Evolutionary conservation across 495 filamentous ascomycete genomes (phyloP).

Genomic region (Tuber aestivum): DNA sequence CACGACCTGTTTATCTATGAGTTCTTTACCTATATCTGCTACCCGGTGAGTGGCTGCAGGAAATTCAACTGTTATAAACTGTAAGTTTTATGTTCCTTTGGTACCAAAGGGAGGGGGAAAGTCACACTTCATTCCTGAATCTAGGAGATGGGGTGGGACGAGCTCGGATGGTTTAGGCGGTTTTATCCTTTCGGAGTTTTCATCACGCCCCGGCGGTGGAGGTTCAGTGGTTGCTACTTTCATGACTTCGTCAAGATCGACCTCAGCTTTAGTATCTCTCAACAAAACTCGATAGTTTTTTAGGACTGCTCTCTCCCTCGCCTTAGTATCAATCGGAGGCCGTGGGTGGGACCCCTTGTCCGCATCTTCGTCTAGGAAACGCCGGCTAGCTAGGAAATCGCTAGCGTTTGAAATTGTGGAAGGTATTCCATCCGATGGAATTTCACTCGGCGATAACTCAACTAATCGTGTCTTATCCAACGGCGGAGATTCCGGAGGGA

Average conservation of each 20-base stretch:
- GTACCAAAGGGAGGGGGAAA: conserved; percentile 12
- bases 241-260: neutral
- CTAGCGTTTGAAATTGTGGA: neutral
- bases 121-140: conserved; percentile 27
- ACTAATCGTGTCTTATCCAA: neutral
- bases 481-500: neutral
- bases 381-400: neutral
- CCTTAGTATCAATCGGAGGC: neutral
- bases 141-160: conserved; percentile 19
- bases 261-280: neutral
- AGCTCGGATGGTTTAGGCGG: conserved; percentile 13
- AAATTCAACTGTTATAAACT: conserved; percentile 49
- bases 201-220: neutral
- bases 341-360: neutral
- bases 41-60: conserved; percentile 50
- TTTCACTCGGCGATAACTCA: neutral
- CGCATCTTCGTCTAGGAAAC: neutral
- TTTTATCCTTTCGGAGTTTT: neutral
- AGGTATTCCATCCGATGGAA: neutral
- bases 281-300: neutral
- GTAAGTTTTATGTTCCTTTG: conserved; percentile 18
- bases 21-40: conserved; percentile 46
- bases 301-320: neutral
- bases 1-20: conserved; percentile 48
- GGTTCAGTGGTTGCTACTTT: neutral